phyloP scores from a whole-genome alignment of 805 yeast genomes.

The Zygoascus biomembranicola region DNA sequence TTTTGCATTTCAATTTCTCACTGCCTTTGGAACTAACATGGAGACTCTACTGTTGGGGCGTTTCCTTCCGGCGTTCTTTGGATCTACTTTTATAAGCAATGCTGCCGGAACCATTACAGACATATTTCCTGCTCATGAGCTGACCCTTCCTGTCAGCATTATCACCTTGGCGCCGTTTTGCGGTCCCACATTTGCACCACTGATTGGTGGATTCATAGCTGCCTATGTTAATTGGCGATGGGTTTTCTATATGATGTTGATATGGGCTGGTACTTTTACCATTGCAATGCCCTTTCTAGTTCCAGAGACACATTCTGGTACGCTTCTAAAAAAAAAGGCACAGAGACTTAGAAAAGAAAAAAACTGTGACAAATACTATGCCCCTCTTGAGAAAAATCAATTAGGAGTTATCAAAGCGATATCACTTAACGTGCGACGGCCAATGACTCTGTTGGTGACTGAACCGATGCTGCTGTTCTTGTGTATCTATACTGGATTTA shows the following conservation, averaged over 20 bases:
- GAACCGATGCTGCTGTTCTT: conserved; percentile 51
- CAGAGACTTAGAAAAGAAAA: conserved; percentile 41
- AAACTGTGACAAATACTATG: conserved; percentile 32
- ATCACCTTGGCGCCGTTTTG: conserved; percentile 72
- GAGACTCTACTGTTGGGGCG: conserved; percentile 45
- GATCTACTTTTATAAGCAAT: conserved; percentile 76
- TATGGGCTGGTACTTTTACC: conserved; percentile 51
- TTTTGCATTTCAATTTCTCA: conserved; percentile 41
- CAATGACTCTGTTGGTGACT: conserved; percentile 37
- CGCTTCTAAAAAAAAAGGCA: conserved; percentile 62
- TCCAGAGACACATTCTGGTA: conserved; percentile 78
- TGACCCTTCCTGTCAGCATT: conserved; percentile 68
- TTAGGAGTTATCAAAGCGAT: conserved; percentile 5
- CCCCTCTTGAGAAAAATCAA: conserved; percentile 33
- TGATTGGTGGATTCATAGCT: conserved; percentile 51
- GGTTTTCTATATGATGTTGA: conserved; percentile 56
- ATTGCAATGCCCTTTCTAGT: conserved; percentile 38
- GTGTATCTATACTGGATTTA: conserved; percentile 49
- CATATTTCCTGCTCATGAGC: conserved; percentile 57
- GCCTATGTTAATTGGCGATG: conserved; percentile 59
- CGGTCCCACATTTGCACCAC: conserved; percentile 70
- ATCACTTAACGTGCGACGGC: conserved; percentile 40
- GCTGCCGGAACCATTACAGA: conserved; percentile 82
- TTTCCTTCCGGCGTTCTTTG: conserved; percentile 65
- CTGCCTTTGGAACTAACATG: conserved; percentile 34